A percentile compares a stretch with the other conserved stretches of the same genome.
phyloP scores from a whole-genome alignment of 345 rosid genomes.

The Melaleuca quinquenervia region DNA sequence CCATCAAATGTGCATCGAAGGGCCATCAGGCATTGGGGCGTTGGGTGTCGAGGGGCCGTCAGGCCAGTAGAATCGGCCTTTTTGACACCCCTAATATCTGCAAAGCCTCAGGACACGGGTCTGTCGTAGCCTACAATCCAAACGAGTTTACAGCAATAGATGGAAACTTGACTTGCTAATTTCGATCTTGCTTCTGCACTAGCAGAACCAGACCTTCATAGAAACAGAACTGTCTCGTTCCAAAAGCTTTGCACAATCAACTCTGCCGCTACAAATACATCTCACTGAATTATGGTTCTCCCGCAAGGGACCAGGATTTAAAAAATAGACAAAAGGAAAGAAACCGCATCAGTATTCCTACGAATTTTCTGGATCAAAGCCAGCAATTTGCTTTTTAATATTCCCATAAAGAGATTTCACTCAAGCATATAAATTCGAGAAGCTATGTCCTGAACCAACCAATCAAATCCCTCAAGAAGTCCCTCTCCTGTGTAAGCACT shows the following conservation, averaged over 20 bases:
- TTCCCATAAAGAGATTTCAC: background rate
- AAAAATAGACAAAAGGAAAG: background rate
- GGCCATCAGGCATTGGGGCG: too few relatives aligned
- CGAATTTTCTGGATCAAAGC: background rate
- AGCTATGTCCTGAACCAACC: conserved; percentile 95
- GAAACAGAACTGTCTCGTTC: background rate
- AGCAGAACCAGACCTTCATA: background rate
- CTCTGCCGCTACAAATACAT: background rate
- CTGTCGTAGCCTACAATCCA: background rate
- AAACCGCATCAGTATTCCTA: background rate
- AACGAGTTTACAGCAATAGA: background rate
- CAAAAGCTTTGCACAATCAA: background rate
- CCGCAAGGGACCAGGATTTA: background rate
- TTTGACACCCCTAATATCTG: background rate
- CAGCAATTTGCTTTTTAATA: background rate
- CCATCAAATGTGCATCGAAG: too few relatives aligned
- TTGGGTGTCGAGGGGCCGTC: too few relatives aligned
- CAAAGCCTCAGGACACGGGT: background rate
- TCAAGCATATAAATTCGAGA: conserved; percentile 87
- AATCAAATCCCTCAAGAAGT: conserved; percentile 78
- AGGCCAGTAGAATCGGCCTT: too few relatives aligned
- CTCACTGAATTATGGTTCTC: background rate
- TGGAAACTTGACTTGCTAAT: background rate
- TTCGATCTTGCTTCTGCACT: background rate
- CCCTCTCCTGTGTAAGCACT: conserved; percentile 89